phyloP scores from a whole-genome alignment of 306 rosid species.

The Lagenaria siceraria region DNA sequence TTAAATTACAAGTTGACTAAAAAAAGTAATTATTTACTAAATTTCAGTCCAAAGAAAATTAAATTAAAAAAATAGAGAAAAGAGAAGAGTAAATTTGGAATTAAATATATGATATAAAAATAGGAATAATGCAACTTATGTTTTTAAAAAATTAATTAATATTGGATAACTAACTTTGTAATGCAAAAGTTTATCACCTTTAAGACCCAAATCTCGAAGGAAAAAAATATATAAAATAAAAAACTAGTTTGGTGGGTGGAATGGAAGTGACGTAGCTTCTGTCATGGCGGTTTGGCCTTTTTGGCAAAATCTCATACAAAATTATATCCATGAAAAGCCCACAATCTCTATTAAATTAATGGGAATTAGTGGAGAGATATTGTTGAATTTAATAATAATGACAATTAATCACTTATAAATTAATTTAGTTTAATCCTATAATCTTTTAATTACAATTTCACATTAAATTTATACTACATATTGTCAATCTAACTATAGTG shows the following conservation, averaged over 20 bases:
- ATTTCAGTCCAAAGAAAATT: too few relatives aligned
- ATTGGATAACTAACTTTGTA: neutral
- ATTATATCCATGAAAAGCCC: neutral
- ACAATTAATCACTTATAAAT: neutral
- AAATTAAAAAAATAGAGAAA: neutral
- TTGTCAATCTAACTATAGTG: too few relatives aligned
- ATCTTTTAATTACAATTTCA: too few relatives aligned
- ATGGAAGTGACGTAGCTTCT: neutral
- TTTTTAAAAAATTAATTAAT: neutral
- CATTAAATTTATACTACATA: too few relatives aligned
- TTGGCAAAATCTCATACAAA: neutral
- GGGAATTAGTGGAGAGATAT: neutral
- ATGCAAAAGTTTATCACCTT: neutral
- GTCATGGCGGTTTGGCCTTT: conserved; percentile 8
- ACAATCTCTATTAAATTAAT: neutral
- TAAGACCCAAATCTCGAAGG: neutral
- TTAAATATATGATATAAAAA: neutral
- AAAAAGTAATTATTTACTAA: neutral
- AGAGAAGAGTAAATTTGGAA: neutral
- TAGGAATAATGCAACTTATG: too few relatives aligned
- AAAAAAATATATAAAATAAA: neutral
- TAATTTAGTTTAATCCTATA: too few relatives aligned
- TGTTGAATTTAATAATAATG: too few relatives aligned
- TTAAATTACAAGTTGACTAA: neutral
- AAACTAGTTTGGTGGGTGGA: neutral